Evolutionary conservation across 2,329 filamentous ascomycete species (phyloP).

Genomic region (Aureobasidium sp.): DNA sequence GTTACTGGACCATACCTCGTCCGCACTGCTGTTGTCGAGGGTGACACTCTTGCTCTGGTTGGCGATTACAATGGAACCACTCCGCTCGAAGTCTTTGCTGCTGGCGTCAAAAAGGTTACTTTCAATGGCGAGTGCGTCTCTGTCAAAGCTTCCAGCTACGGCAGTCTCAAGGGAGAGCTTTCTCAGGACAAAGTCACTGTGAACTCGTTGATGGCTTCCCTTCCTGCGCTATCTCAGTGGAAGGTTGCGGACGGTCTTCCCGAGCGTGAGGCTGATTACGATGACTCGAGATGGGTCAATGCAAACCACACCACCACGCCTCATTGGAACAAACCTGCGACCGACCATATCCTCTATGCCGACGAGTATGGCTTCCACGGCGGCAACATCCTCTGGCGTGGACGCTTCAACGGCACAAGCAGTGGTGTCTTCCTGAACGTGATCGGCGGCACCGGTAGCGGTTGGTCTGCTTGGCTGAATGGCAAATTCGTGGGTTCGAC

Average conservation of each 20-base stretch:
- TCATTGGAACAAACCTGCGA: conserved; percentile 32
- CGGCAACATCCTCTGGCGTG: conserved; percentile 37
- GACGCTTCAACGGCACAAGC: conserved; percentile 33
- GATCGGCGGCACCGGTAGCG: conserved; percentile 47
- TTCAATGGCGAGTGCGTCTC: conserved; percentile 35
- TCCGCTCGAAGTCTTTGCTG: conserved; percentile 33
- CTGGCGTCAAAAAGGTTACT: conserved; percentile 29
- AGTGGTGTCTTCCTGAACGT: conserved; percentile 39
- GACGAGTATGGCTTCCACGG: conserved; percentile 38
- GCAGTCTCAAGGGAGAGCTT: conserved; percentile 31
- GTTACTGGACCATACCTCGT: conserved; percentile 38
- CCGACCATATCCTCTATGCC: conserved; percentile 35
- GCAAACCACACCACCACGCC: conserved; percentile 32
- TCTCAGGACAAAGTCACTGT: conserved; percentile 19
- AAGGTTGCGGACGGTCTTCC: conserved; percentile 44
- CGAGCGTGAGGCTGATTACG: conserved; percentile 40
- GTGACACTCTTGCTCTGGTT: conserved; percentile 26
- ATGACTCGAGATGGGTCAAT: conserved; percentile 39
- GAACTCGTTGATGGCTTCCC: conserved; percentile 21
- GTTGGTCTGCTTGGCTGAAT: conserved; percentile 54
- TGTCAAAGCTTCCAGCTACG: conserved; percentile 27
- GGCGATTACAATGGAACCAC: conserved; percentile 34
- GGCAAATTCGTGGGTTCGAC: conserved; percentile 50
- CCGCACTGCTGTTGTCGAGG: conserved; percentile 32
- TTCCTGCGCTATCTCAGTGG: conserved; percentile 42